A percentile compares a stretch with the other conserved stretches of the same genome.
Evolutionary conservation across 2,329 filamentous ascomycete species (phyloP).

Genomic region (Ophiostoma angusticollis): DNA sequence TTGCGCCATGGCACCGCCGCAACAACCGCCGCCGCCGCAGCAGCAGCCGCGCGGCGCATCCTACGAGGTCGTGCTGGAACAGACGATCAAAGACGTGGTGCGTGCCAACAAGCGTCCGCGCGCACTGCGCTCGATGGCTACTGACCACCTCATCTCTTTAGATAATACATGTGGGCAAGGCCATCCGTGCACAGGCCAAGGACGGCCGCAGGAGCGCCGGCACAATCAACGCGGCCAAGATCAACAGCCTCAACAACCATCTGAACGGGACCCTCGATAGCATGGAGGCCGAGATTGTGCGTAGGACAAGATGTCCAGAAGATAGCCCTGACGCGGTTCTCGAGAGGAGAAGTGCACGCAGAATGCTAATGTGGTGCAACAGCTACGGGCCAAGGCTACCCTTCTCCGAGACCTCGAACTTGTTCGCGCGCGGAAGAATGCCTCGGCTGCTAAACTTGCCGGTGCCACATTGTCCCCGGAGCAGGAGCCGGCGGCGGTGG

Average conservation of each 20-base stretch:
- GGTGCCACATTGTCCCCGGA: slow-evolving; percentile 1
- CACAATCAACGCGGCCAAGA: slow-evolving; percentile 26
- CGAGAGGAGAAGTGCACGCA: too few relatives aligned
- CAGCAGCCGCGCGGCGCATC: slow-evolving; percentile 14
- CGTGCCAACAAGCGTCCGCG: too few relatives aligned
- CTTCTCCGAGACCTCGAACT: slow-evolving; percentile 40
- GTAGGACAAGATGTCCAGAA: slow-evolving; percentile 12
- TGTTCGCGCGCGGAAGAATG: slow-evolving; percentile 19
- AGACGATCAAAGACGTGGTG: slow-evolving; percentile 43
- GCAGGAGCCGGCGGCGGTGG: background rate
- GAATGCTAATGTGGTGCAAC: background rate
- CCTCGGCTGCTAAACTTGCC: slow-evolving; percentile 15
- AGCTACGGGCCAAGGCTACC: slow-evolving; percentile 42
- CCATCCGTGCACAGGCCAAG: slow-evolving; percentile 35
- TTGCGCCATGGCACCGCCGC: too few relatives aligned
- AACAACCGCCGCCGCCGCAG: background rate
- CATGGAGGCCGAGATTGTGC: slow-evolving; percentile 44
- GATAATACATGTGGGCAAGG: slow-evolving; percentile 48
- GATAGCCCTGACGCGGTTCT: too few relatives aligned
- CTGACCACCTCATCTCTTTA: too few relatives aligned
- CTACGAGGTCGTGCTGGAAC: slow-evolving; percentile 36
- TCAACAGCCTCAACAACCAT: slow-evolving; percentile 32
- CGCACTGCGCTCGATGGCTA: too few relatives aligned
- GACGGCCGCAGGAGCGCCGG: slow-evolving; percentile 29
- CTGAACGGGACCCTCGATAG: slow-evolving; percentile 44